A percentile compares a stretch with the other conserved stretches of the same genome.
phyloP scores from a whole-genome alignment of 495 filamentous ascomycete species.

The Hypoxylon fragiforme region DNA sequence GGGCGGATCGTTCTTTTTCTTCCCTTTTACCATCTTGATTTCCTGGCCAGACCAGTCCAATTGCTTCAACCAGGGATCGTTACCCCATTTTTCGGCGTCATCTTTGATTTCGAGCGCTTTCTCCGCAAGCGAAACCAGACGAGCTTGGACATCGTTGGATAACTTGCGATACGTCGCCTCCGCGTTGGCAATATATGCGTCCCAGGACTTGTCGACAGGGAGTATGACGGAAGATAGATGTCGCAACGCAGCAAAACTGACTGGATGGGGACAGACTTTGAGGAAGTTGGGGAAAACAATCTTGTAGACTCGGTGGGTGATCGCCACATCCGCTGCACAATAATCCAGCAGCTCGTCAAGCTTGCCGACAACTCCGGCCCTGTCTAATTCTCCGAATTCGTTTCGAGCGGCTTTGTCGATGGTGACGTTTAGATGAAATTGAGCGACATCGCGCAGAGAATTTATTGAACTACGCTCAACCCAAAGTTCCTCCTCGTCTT shows the following conservation, averaged over 20 bases:
- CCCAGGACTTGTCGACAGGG: slow-evolving; percentile 86
- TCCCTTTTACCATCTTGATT: slow-evolving; percentile 86
- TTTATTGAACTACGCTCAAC: slow-evolving; percentile 93
- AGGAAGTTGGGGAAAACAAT: slow-evolving; percentile 90
- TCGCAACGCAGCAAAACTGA: slow-evolving; percentile 91
- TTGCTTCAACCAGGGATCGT: slow-evolving; percentile 88
- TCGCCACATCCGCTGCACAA: slow-evolving; percentile 90
- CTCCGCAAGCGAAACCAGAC: slow-evolving; percentile 70
- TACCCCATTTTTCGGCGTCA: slow-evolving; percentile 64
- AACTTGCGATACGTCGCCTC: slow-evolving; percentile 82
- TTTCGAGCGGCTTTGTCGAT: slow-evolving; percentile 91
- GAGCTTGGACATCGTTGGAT: slow-evolving; percentile 72
- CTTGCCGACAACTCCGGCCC: slow-evolving; percentile 65
- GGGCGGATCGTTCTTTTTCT: slow-evolving; percentile 78
- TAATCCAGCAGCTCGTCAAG: slow-evolving; percentile 88
- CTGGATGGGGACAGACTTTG: slow-evolving; percentile 88
- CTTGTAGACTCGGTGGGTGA: slow-evolving; percentile 90
- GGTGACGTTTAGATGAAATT: slow-evolving; percentile 89
- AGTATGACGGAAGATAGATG: slow-evolving; percentile 92
- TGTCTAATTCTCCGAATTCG: slow-evolving; percentile 81
- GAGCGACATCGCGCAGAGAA: slow-evolving; percentile 91
- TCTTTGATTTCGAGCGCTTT: slow-evolving; percentile 75
- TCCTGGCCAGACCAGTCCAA: slow-evolving; percentile 95
- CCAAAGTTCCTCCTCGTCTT: slow-evolving; percentile 95
- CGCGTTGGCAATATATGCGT: slow-evolving; percentile 75